Conservation (phyloP, 257 asterid genomes). For the Fraxinus pennsylvanica region DNA sequence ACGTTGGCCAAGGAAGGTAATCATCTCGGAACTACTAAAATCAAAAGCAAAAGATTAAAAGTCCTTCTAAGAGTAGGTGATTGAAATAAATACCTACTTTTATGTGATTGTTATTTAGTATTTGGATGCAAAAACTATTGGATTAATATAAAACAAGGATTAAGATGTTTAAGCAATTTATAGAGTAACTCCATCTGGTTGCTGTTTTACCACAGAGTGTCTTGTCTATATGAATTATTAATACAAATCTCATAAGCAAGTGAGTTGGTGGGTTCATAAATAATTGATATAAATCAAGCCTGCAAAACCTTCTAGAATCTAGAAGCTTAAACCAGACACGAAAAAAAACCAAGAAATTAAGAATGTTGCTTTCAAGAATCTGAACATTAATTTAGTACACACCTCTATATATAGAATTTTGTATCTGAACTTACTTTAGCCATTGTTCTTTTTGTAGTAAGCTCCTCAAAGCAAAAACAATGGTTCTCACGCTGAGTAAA, state of each 20-base stretch:
- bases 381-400: neutral
- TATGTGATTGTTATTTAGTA: neutral
- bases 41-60: no score
- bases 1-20: no score
- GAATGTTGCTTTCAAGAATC: neutral
- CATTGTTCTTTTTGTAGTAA: neutral
- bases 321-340: neutral
- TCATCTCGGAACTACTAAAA: no score
- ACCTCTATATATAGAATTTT: neutral
- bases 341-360: neutral
- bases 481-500: slow-evolving; percentile 34
- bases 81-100: neutral
- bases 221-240: neutral
- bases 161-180: neutral
- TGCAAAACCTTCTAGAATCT: neutral
- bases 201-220: neutral
- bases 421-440: neutral
- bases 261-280: slow-evolving; percentile 28
- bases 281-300: neutral
- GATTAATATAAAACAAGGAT: neutral
- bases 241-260: slow-evolving; percentile 8
- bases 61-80: no score
- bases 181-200: neutral
- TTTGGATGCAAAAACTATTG: neutral
- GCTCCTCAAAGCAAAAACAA: slow-evolving; percentile 9